Base-by-base conservation (phyloP, 768 basidiomycete species). In the Mycena indigotica region DNA sequence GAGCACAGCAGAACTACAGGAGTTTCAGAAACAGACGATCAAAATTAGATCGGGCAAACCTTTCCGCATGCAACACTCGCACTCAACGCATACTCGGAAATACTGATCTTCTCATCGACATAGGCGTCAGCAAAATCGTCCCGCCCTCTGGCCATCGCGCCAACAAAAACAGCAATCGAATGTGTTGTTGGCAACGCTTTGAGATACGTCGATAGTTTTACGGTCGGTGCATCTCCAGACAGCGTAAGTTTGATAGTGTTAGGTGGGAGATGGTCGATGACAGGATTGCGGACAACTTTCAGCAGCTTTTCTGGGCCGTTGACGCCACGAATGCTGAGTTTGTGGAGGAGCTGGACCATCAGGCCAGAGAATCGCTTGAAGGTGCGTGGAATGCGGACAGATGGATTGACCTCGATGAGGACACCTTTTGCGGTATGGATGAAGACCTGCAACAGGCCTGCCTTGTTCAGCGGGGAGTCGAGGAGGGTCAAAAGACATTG, bases 321-420 rank as follows among this genome's bases (percentile, higher is more conserved):
- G 38, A 97, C 95, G 32, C 95, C 94, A 50, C 97, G 82, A 66
- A 99, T 99, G 53, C 89, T 93, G 19, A 98, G 83, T 66, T 93
- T 95, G 75, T 99, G 96, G 10, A 99, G 83, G 6, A 99, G 82
- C 88, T 98, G 97, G 13, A 98, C 96, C 97, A 99, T 99, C 63
- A 99, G 79, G 21, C 97, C 97, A 56, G 93, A 94, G 75, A 99
- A 99, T 10, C 97, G 86, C 75, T 99, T 99, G 75, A 99, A 98
- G 13, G 97, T 99, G 61, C 97, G 83, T 12, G 97, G 97, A 67
- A 99, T 99, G 55, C 97, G 85, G 12, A 98, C 95, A 74, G 93
- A 90, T 2, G 97, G 97, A 72, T 99, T 98, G 65, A 98, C 94
- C 75, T 99, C 96, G 69, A 99, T 98, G 45, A 99, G 83, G 13